Evolutionary conservation across 2,329 filamentous ascomycete genomes (phyloP).

Genomic region (Ophiognomonia clavigignenti-juglandacearum): DNA sequence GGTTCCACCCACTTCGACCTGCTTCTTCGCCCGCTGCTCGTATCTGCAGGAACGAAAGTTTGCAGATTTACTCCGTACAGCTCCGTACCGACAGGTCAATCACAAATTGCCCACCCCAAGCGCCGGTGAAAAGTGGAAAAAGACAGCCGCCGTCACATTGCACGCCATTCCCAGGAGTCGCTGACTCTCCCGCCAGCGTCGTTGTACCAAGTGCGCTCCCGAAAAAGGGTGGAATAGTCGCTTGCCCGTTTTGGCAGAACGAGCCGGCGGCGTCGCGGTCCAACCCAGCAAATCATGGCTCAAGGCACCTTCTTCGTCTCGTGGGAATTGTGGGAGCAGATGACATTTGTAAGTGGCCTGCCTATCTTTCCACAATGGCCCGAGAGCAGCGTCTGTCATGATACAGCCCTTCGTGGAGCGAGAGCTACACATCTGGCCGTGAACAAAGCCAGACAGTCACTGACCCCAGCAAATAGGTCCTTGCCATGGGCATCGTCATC

Average conservation of each 20-base stretch:
- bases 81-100: too few relatives aligned
- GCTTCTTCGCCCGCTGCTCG: constrained; percentile 1
- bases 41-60: constrained; percentile 13
- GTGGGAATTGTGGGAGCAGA: constrained; percentile 84
- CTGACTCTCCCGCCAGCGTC: constrained; percentile 1
- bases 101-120: too few relatives aligned
- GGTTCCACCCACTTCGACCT: neutral
- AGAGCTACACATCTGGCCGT: too few relatives aligned
- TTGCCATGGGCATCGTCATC: constrained; percentile 64
- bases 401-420: too few relatives aligned
- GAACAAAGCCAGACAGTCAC: too few relatives aligned
- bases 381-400: too few relatives aligned
- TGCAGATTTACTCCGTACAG: too few relatives aligned
- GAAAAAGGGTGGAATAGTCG: neutral
- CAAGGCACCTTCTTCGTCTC: constrained; percentile 53
- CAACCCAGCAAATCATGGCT: constrained; percentile 25
- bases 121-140: too few relatives aligned
- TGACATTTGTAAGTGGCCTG: constrained; percentile 70
- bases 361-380: neutral
- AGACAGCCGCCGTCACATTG: too few relatives aligned
- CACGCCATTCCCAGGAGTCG: neutral
- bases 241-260: neutral
- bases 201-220: neutral
- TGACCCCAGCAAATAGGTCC: constrained; percentile 47
- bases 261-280: neutral